These are phyloP conservation scores for Delonix regia DNA, from an alignment of 306 rosid genomes.

Conservation along the genomic window DNA sequence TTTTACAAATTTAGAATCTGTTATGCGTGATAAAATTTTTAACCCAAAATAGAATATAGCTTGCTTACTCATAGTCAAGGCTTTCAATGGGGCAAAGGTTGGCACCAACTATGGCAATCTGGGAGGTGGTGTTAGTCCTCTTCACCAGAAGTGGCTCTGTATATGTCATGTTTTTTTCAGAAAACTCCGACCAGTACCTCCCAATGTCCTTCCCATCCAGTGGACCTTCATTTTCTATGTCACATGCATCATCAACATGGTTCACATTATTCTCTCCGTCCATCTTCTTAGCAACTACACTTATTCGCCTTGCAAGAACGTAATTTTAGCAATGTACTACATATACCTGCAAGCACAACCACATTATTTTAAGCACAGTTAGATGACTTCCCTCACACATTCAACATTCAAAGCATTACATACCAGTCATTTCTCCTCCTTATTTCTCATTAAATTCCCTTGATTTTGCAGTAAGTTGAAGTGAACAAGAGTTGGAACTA, in stretches of 20 bases:
- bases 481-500: not conserved
- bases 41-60: not conserved
- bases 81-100: constrained; percentile 87
- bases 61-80: constrained; percentile 85
- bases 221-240: constrained; percentile 51
- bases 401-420: not conserved
- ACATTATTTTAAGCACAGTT: not conserved
- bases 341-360: constrained; percentile 27
- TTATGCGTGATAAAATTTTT: constrained; percentile 9
- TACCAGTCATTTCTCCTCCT: not conserved
- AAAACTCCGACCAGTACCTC: constrained; percentile 44
- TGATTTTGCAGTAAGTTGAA: not conserved
- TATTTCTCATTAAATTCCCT: not conserved
- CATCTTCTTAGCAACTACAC: constrained; percentile 38
- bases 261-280: constrained; percentile 33
- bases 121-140: constrained; percentile 80
- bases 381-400: not conserved
- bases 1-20: not conserved
- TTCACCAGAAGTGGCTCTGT: constrained; percentile 51
- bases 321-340: constrained; percentile 8
- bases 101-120: constrained; percentile 89
- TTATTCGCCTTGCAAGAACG: not conserved
- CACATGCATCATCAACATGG: constrained; percentile 32
- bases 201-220: constrained; percentile 40
- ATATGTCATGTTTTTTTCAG: constrained; percentile 41